These are phyloP conservation scores for Isabelozyma gotoi DNA, from an alignment of 805 yeast species.

Conservation along the genomic window DNA sequence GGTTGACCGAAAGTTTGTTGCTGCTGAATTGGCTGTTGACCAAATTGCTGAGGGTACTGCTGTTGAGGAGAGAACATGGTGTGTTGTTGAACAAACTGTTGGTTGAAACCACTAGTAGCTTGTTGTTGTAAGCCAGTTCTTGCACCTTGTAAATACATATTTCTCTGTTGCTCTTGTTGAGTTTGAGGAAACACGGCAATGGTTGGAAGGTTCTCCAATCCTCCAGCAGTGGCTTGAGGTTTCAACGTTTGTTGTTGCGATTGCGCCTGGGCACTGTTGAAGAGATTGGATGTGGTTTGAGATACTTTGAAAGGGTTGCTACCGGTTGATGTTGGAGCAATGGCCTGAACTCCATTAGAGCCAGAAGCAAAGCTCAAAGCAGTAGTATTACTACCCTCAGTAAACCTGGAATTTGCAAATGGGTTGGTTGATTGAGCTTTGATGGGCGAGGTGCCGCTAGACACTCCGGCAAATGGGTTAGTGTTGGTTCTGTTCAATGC, in stretches of 20 bases:
- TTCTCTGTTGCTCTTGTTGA: constrained; percentile 42
- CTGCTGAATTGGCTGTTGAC: background rate
- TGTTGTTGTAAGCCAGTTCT: constrained; percentile 30
- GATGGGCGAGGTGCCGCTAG: constrained; percentile 15
- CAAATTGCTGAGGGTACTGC: background rate
- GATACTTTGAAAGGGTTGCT: constrained; percentile 60
- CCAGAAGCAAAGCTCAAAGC: constrained; percentile 21
- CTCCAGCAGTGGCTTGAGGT: constrained; percentile 70
- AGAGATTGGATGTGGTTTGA: constrained; percentile 31
- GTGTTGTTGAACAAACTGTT: constrained; percentile 15
- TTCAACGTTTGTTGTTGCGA: constrained; percentile 27
- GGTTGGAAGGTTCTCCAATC: constrained; percentile 65
- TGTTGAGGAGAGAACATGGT: constrained; percentile 17
- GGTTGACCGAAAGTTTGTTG: constrained; percentile 3
- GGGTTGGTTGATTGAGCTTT: constrained; percentile 39
- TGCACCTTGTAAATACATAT: constrained; percentile 37
- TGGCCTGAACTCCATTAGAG: constrained; percentile 8
- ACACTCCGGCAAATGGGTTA: constrained; percentile 33
- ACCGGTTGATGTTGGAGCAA: constrained; percentile 47
- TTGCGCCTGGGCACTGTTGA: constrained; percentile 19
- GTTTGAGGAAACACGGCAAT: constrained; percentile 70
- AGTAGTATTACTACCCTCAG: constrained; percentile 29
- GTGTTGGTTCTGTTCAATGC: constrained; percentile 29
- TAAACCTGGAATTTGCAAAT: constrained; percentile 40
- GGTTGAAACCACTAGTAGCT: constrained; percentile 8